Percentiles rank a stretch among this genome's conserved stretches.
These are phyloP conservation scores for Fusarium buharicum DNA, from an alignment of 2,329 filamentous ascomycete species.

Conservation along the genomic window DNA sequence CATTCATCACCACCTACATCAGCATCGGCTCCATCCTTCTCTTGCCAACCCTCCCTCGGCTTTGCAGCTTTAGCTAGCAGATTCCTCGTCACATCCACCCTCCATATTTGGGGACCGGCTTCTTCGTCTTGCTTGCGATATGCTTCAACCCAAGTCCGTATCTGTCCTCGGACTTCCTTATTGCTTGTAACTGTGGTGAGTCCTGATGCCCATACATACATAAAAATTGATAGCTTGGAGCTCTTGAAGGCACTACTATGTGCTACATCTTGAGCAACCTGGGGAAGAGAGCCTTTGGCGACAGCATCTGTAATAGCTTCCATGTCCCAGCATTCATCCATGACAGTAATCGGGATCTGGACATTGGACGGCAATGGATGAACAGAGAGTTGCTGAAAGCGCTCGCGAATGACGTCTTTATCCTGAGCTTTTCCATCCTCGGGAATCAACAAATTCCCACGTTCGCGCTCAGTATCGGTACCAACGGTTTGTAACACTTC, in stretches of 20 bases:
- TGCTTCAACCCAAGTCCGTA: constrained; percentile 50
- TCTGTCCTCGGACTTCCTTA: constrained; percentile 53
- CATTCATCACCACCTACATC: constrained; percentile 13
- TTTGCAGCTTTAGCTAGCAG: constrained; percentile 49
- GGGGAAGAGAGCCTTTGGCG: constrained; percentile 45
- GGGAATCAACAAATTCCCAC: constrained; percentile 50
- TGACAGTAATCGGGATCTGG: constrained; percentile 50
- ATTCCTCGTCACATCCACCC: constrained; percentile 51
- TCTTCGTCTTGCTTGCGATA: constrained; percentile 46
- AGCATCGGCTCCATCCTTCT: constrained; percentile 4
- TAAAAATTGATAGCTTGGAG: constrained; percentile 53
- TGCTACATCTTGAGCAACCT: constrained; percentile 50
- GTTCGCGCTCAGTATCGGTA: constrained; percentile 51
- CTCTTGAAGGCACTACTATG: constrained; percentile 49
- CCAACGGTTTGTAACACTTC: constrained; percentile 52
- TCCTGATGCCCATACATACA: constrained; percentile 53
- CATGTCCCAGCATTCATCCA: constrained; percentile 45
- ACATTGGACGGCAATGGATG: constrained; percentile 48
- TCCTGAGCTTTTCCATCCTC: constrained; percentile 35
- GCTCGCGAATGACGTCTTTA: constrained; percentile 34
- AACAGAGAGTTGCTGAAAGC: constrained; percentile 50
- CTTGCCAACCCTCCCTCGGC: constrained; percentile 38
- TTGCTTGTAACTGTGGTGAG: constrained; percentile 54
- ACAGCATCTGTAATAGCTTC: constrained; percentile 43
- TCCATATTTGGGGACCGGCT: constrained; percentile 49